A percentile compares a stretch with the other conserved stretches of the same genome.
Conservation (phyloP, 371 early-diverging fungal species). For the Conidiobolus coronatus region DNA sequence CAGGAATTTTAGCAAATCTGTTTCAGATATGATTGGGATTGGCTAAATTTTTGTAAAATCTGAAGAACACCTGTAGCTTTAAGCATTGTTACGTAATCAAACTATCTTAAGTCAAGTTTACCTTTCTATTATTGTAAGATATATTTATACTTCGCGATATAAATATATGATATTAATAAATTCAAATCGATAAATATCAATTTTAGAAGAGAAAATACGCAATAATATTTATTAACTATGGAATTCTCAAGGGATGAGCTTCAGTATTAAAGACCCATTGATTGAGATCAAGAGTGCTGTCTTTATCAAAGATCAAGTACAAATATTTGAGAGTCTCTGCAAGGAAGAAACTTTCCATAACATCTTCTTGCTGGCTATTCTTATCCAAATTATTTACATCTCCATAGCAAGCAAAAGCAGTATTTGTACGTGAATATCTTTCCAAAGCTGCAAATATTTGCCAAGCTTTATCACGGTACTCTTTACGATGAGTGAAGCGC, state of each 20-base stretch:
- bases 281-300: constrained; percentile 21
- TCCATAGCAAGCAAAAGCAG: neutral
- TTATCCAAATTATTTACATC: neutral
- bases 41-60: too few relatives aligned
- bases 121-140: too few relatives aligned
- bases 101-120: too few relatives aligned
- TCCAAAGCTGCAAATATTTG: constrained; percentile 2
- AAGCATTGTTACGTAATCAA: too few relatives aligned
- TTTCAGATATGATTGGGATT: too few relatives aligned
- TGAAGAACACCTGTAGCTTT: too few relatives aligned
- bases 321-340: constrained; percentile 88
- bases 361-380: constrained; percentile 29
- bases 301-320: constrained; percentile 60
- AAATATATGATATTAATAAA: too few relatives aligned
- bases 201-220: too few relatives aligned
- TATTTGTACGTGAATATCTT: neutral
- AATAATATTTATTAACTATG: too few relatives aligned
- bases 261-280: constrained; percentile 72
- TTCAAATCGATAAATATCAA: too few relatives aligned
- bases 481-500: constrained; percentile 42
- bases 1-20: too few relatives aligned
- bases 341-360: constrained; percentile 83
- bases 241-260: constrained; percentile 12
- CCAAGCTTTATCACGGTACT: constrained; percentile 53
- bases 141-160: too few relatives aligned